phyloP scores from a whole-genome alignment of 345 rosid species.

The Litchi chinensis region DNA sequence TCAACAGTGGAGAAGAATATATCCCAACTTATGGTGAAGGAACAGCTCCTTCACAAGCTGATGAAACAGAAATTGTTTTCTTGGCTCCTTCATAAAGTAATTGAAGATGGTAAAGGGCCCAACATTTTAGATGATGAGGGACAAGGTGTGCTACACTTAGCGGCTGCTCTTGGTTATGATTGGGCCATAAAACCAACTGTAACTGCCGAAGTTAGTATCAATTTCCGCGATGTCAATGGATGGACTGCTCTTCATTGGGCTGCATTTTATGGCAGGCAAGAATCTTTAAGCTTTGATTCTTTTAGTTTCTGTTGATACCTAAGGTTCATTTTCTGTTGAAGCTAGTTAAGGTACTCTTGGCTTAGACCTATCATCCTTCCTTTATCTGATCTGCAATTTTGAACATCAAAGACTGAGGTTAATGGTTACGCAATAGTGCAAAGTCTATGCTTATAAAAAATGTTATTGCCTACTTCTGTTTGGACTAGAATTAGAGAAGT shows the following conservation, averaged over 20 bases:
- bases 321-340: background rate
- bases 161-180: constrained; percentile 85
- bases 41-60: constrained; percentile 45
- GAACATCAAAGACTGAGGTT: background rate
- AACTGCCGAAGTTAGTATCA: constrained; percentile 75
- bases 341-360: background rate
- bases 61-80: constrained; percentile 64
- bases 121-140: constrained; percentile 67
- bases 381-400: background rate
- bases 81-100: constrained; percentile 75
- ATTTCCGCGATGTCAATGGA: constrained; percentile 86
- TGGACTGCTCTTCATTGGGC: constrained; percentile 99
- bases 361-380: constrained; percentile 10
- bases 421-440: background rate
- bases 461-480: background rate
- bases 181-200: constrained; percentile 81
- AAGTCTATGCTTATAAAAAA: no score
- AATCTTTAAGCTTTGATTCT: constrained; percentile 21
- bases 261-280: constrained; percentile 87
- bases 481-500: background rate
- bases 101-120: constrained; percentile 81
- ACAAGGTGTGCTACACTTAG: constrained; percentile 82
- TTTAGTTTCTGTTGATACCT: background rate
- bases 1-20: constrained; percentile 31
- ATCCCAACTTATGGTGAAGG: constrained; percentile 36